A percentile compares a stretch with the other conserved stretches of the same genome.
Evolutionary conservation across 2,329 filamentous ascomycete species (phyloP).

Genomic region (Penicillium sp.): DNA sequence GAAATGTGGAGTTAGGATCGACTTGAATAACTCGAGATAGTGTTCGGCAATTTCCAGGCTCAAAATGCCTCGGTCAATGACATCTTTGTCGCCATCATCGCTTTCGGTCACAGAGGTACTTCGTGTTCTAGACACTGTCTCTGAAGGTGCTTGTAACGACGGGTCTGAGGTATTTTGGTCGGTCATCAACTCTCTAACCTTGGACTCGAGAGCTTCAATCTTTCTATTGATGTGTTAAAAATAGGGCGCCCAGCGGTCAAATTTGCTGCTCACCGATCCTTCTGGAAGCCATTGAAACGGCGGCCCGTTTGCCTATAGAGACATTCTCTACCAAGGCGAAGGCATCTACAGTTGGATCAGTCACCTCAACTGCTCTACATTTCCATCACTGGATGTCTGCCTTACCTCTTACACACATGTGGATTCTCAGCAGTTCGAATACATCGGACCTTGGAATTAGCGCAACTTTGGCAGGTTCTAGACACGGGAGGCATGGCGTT

Average conservation of each 20-base stretch:
- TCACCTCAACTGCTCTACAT: not conserved
- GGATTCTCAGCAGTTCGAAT: conserved; percentile 17
- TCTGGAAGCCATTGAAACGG: conserved; percentile 43
- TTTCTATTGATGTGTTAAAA: conserved; percentile 28
- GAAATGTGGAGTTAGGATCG: conserved; percentile 46
- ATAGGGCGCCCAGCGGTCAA: not conserved
- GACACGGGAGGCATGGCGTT: conserved; percentile 16
- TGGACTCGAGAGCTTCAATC: conserved; percentile 46
- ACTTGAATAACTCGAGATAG: conserved; percentile 42
- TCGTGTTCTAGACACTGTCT: not conserved
- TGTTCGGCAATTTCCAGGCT: conserved; percentile 27
- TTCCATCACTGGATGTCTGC: not conserved
- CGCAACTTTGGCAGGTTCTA: conserved; percentile 31
- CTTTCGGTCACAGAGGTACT: not conserved
- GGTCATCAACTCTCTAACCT: conserved; percentile 18
- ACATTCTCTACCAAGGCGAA: conserved; percentile 45
- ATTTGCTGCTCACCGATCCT: conserved; percentile 39
- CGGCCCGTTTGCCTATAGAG: conserved; percentile 44
- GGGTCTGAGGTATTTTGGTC: not conserved
- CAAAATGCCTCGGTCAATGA: conserved; percentile 28
- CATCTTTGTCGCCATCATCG: conserved; percentile 19
- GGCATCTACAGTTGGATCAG: conserved; percentile 35
- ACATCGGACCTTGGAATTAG: conserved; percentile 34
- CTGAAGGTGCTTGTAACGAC: not conserved
- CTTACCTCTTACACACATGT: conserved; percentile 28